phyloP scores from a whole-genome alignment of 495 filamentous ascomycete species.

The Penicillium pulvis region DNA sequence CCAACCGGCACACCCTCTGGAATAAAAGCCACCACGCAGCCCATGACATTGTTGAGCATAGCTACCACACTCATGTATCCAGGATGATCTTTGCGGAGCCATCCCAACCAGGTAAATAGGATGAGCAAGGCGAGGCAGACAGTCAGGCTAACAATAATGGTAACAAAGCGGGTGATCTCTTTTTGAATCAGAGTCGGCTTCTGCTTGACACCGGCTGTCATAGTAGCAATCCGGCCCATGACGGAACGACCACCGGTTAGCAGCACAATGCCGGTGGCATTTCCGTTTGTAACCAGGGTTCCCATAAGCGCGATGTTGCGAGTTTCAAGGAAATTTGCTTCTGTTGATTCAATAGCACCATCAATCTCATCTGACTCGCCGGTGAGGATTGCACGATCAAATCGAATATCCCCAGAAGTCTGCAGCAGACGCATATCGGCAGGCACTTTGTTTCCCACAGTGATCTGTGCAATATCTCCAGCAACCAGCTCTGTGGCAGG shows the following conservation, averaged over 20 bases:
- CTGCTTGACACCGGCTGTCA: conserved; percentile 64
- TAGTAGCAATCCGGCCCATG: conserved; percentile 68
- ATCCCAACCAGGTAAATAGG: conserved; percentile 61
- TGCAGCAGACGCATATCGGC: conserved; percentile 71
- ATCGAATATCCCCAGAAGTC: conserved; percentile 65
- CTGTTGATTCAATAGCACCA: conserved; percentile 60
- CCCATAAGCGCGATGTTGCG: conserved; percentile 73
- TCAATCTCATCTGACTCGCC: conserved; percentile 66
- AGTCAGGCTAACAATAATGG: conserved; percentile 59
- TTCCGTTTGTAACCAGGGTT: conserved; percentile 67
- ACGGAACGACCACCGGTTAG: conserved; percentile 61
- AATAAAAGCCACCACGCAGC: conserved; percentile 71
- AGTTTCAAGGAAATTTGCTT: conserved; percentile 74
- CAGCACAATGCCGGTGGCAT: conserved; percentile 64
- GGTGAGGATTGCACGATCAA: conserved; percentile 73
- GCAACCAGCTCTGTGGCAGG: conserved; percentile 63
- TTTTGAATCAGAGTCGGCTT: conserved; percentile 66
- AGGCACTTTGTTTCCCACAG: conserved; percentile 69
- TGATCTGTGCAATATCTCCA: conserved; percentile 67
- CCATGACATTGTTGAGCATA: conserved; percentile 67
- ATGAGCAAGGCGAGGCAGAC: conserved; percentile 57
- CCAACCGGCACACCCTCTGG: conserved; percentile 72
- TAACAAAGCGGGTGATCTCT: conserved; percentile 68
- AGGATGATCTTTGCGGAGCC: conserved; percentile 60
- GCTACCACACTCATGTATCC: conserved; percentile 68